Evolutionary conservation across 768 basidiomycete genomes (phyloP).

Genomic region (Clitopilus passeckerianus): DNA sequence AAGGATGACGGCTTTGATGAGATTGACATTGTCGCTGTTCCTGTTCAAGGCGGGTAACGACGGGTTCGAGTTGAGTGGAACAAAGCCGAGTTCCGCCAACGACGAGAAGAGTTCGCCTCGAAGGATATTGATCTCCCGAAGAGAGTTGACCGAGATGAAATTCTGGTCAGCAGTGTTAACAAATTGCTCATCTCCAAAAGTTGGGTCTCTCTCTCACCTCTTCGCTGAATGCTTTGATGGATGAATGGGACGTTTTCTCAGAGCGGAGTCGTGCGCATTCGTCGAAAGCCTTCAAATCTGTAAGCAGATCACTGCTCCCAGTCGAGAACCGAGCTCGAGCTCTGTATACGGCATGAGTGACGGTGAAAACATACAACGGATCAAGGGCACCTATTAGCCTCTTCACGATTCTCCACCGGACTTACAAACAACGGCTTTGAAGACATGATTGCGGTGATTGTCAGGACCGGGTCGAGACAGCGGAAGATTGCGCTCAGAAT

Average conservation of each 20-base stretch:
- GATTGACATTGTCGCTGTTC: constrained; percentile 62
- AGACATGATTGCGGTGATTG: constrained; percentile 78
- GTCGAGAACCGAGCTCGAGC: constrained; percentile 67
- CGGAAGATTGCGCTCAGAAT: constrained; percentile 79
- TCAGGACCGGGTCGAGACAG: constrained; percentile 77
- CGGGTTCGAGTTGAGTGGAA: constrained; percentile 42
- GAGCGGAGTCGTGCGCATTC: constrained; percentile 48
- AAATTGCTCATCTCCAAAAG: neutral
- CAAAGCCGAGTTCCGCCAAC: constrained; percentile 67
- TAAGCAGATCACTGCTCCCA: constrained; percentile 80
- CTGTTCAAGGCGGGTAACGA: constrained; percentile 50
- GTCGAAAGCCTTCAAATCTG: constrained; percentile 74
- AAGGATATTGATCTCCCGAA: constrained; percentile 76
- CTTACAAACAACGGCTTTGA: constrained; percentile 83
- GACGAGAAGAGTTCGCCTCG: constrained; percentile 73
- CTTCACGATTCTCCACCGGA: constrained; percentile 81
- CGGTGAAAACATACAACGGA: neutral
- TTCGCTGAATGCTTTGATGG: constrained; percentile 63
- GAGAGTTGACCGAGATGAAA: constrained; percentile 69
- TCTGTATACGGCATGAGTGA: constrained; percentile 29
- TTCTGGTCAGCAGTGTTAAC: constrained; percentile 40
- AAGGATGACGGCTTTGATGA: constrained; percentile 80
- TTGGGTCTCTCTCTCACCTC: constrained; percentile 34
- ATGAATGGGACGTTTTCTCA: constrained; percentile 41
- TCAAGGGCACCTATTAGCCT: constrained; percentile 56